Evolutionary conservation across 257 asterid genomes (phyloP).

Genomic region (Nicotiana knightiana): DNA sequence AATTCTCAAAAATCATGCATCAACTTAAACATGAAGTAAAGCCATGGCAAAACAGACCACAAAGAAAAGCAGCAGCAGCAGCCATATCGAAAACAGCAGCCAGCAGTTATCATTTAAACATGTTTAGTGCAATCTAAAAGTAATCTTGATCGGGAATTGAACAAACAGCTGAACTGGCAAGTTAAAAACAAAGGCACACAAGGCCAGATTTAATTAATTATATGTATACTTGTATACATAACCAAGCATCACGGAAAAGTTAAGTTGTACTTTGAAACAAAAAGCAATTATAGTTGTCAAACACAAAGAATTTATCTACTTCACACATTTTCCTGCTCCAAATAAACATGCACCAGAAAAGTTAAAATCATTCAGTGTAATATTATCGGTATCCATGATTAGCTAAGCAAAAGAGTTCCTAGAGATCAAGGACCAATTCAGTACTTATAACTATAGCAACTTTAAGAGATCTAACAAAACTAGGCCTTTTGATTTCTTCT

Average conservation of each 20-base stretch:
- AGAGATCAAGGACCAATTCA: neutral
- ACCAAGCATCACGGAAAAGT: conserved; percentile 28
- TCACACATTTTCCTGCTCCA: neutral
- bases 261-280: conserved; percentile 32
- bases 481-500: neutral
- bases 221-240: neutral
- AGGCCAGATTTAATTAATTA: conserved; percentile 23
- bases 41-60: neutral
- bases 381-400: neutral
- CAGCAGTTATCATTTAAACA: conserved; percentile 15
- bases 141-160: neutral
- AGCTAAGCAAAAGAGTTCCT: neutral
- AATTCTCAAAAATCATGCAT: neutral
- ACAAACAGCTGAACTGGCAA: conserved; percentile 9
- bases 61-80: neutral
- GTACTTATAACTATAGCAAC: neutral
- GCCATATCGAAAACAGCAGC: conserved; percentile 33
- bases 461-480: neutral
- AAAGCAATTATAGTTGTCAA: conserved; percentile 16
- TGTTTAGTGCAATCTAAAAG: conserved; percentile 5
- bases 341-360: no score
- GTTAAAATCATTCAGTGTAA: no score
- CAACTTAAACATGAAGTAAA: neutral
- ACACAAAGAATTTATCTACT: neutral
- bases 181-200: conserved; percentile 20